Conservation (phyloP, 1,284 basidiomycete genomes). For the Heterobasidion parviporum region DNA sequence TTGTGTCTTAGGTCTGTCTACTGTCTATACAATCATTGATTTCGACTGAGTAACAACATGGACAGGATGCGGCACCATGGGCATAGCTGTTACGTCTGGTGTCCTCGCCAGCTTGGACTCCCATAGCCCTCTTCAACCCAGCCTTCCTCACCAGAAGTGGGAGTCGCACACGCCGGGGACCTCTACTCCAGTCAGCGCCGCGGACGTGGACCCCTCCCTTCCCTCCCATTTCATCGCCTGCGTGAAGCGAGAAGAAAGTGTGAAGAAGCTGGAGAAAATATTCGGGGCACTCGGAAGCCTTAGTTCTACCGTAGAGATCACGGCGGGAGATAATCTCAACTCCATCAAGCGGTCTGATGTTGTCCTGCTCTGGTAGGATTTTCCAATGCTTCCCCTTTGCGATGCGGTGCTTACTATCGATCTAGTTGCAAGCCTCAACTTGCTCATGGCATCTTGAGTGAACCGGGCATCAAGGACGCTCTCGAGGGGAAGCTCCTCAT, state of each 20-base stretch:
- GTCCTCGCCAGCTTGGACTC: conserved; percentile 69
- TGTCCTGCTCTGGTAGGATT: conserved; percentile 74
- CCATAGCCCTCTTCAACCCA: conserved; percentile 25
- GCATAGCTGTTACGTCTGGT: conserved; percentile 90
- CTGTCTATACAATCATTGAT: neutral
- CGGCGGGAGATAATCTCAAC: conserved; percentile 62
- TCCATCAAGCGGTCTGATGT: conserved; percentile 78
- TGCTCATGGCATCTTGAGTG: conserved; percentile 67
- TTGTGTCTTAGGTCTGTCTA: conserved; percentile 26
- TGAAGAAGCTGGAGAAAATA: conserved; percentile 55
- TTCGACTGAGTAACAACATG: conserved; percentile 6
- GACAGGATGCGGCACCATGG: conserved; percentile 98
- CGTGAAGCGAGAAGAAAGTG: conserved; percentile 77
- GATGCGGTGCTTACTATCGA: neutral
- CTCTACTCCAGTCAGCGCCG: conserved; percentile 56
- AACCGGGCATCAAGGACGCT: conserved; percentile 81
- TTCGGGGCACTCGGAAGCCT: conserved; percentile 50
- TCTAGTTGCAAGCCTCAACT: conserved; percentile 90
- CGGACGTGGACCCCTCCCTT: conserved; percentile 51
- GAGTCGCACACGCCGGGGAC: conserved; percentile 82
- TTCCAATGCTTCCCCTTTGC: neutral
- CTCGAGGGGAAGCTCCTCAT: conserved; percentile 88
- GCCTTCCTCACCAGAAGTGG: conserved; percentile 44
- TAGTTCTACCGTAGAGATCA: conserved; percentile 62
- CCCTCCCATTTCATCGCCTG: conserved; percentile 87